Percentiles rank a stretch among this genome's conserved stretches.
Evolutionary conservation across 2,329 filamentous ascomycete species (phyloP).

Genomic region (Aschersonia sp.): DNA sequence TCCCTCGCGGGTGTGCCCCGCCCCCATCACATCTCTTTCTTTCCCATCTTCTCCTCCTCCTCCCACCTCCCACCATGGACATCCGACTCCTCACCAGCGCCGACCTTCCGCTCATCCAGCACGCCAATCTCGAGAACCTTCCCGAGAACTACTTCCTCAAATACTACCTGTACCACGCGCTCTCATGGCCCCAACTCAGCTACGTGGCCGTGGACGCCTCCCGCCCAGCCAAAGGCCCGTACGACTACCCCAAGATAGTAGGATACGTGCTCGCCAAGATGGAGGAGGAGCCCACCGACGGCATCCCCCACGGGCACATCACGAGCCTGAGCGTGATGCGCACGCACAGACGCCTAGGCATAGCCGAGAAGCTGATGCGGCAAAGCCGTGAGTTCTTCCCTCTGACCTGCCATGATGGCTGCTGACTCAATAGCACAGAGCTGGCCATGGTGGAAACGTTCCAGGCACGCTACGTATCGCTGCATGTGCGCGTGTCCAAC

Average conservation of each 20-base stretch:
- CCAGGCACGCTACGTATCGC: conserved; percentile 78
- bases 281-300: conserved; percentile 92
- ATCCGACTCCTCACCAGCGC: conserved; percentile 74
- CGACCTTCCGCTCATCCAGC: conserved; percentile 86
- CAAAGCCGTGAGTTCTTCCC: conserved; percentile 59
- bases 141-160: conserved; percentile 99
- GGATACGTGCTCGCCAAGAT: conserved; percentile 99
- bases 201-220: conserved; percentile 92
- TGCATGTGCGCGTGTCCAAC: conserved; percentile 94
- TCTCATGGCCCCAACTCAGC: conserved; percentile 94
- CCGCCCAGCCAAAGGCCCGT: conserved; percentile 59
- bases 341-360: conserved; percentile 78
- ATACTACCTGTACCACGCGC: conserved; percentile 98
- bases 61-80: conserved; percentile 47
- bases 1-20: too few species aligned
- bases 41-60: not conserved
- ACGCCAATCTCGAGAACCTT: conserved; percentile 96
- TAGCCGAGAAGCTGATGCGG: conserved; percentile 95
- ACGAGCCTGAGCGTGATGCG: conserved; percentile 92
- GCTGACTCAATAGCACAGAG: conserved; percentile 34
- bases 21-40: not conserved
- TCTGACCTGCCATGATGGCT: not conserved
- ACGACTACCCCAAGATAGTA: conserved; percentile 93
- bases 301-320: conserved; percentile 88
- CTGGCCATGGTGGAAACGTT: conserved; percentile 95